Percentiles rank a stretch among this genome's conserved stretches.
Conservation (phyloP, 441 rosid species). For the Aquilaria agallochum region DNA sequence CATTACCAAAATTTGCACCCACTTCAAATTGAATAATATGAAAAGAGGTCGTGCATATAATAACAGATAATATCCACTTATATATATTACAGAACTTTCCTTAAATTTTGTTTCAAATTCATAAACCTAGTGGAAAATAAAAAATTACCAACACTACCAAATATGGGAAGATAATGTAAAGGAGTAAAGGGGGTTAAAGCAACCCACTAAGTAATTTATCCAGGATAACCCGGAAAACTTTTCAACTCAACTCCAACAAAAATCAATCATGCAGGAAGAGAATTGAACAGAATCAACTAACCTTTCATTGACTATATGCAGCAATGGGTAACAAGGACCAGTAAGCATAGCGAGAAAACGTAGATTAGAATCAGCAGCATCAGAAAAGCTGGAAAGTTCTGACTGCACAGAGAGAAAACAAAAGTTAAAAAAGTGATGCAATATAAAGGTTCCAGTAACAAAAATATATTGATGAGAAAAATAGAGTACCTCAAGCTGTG, state of each 20-base stretch:
- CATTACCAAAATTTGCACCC: no score
- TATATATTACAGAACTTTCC: no score
- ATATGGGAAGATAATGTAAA: no score
- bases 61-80: no score
- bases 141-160: no score
- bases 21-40: no score
- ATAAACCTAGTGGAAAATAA: no score
- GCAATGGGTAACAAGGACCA: conserved; percentile 79
- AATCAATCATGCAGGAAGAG: background rate
- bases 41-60: no score
- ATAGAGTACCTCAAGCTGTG: conserved; percentile 78
- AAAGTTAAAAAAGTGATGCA: conserved; percentile 7
- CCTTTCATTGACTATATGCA: conserved; percentile 70
- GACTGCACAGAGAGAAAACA: conserved; percentile 35
- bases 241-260: no score
- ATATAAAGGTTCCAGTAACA: conserved; percentile 2
- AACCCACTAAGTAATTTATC: background rate
- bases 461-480: conserved; percentile 5
- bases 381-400: conserved; percentile 55
- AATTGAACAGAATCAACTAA: conserved; percentile 25
- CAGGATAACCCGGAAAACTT: no score
- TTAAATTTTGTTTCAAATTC: no score
- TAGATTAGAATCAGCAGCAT: conserved; percentile 54
- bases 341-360: conserved; percentile 78
- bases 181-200: background rate